Conservation (phyloP, 106 monocot species). For the Platanthera zijinensis region DNA sequence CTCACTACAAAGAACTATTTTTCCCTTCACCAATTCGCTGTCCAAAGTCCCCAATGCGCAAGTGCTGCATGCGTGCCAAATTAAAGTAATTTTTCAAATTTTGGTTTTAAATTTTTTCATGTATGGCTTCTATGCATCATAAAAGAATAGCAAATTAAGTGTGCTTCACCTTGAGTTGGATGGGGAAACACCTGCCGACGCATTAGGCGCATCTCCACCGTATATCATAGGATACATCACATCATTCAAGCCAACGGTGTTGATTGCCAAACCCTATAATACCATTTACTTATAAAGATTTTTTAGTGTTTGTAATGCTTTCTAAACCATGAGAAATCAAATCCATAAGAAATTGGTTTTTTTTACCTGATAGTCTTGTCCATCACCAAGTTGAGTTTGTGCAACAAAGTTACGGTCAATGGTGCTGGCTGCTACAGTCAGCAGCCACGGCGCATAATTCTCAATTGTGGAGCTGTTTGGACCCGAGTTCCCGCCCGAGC, state of each 20-base stretch:
- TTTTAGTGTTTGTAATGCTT: background rate
- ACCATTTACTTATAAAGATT: background rate
- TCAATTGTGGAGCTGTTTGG: background rate
- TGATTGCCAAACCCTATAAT: conserved; percentile 21
- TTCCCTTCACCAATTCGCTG: conserved; percentile 15
- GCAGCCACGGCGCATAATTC: conserved; percentile 24
- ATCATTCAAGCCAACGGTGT: background rate
- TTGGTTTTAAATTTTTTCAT: no score
- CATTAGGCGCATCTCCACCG: conserved; percentile 15
- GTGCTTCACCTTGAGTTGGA: conserved; percentile 7
- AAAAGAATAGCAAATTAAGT: background rate
- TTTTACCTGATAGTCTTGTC: background rate
- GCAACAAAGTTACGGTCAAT: conserved; percentile 14
- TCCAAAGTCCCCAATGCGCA: conserved; percentile 14
- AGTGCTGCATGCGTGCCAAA: background rate
- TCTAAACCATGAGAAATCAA: background rate
- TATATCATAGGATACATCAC: conserved; percentile 15
- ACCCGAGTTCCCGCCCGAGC: background rate
- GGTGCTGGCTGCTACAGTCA: conserved; percentile 20
- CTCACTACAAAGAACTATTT: conserved; percentile 18
- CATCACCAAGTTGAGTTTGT: background rate
- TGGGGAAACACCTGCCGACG: conserved; percentile 8
- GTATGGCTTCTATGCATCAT: background rate
- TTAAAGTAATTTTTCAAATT: no score
- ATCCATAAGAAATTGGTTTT: background rate